Conservation (phyloP, 805 yeast genomes). For the Priceomyces fermenticarens region DNA sequence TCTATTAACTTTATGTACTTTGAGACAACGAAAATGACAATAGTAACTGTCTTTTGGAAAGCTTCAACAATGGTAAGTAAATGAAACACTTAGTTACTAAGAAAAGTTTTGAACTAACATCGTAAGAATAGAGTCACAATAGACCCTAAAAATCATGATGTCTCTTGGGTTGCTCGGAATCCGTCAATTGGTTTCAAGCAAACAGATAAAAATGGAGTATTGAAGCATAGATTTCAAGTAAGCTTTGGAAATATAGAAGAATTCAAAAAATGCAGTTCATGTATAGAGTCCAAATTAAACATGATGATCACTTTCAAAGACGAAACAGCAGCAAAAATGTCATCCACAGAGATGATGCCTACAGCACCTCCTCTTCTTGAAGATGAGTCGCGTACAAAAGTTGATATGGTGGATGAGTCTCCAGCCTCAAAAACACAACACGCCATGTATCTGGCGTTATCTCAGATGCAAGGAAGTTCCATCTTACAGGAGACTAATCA, state of each 20-base stretch:
- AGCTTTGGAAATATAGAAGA: slow-evolving; percentile 14
- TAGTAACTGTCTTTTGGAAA: slow-evolving; percentile 15
- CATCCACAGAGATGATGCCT: no score
- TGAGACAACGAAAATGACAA: slow-evolving; percentile 6
- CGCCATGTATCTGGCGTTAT: no score
- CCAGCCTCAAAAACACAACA: no score
- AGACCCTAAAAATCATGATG: slow-evolving; percentile 4
- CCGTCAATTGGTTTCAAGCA: slow-evolving; percentile 31
- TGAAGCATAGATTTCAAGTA: slow-evolving; percentile 26
- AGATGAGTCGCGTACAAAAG: no score
- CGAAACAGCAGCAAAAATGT: not conserved
- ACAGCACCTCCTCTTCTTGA: no score
- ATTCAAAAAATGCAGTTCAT: slow-evolving; percentile 10
- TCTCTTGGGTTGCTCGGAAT: slow-evolving; percentile 16
- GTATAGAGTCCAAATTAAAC: slow-evolving; percentile 1
- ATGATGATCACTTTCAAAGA: not conserved
- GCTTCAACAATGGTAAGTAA: slow-evolving; percentile 17
- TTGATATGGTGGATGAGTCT: no score
- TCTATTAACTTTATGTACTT: slow-evolving; percentile 13
- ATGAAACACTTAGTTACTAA: not conserved
- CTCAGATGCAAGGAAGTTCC: no score
- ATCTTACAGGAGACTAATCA: no score
- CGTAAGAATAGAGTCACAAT: slow-evolving; percentile 6
- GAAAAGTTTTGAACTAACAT: not conserved
- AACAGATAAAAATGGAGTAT: slow-evolving; percentile 14